phyloP scores from a whole-genome alignment of 2,329 filamentous ascomycete genomes.

The Alternaria atra region DNA sequence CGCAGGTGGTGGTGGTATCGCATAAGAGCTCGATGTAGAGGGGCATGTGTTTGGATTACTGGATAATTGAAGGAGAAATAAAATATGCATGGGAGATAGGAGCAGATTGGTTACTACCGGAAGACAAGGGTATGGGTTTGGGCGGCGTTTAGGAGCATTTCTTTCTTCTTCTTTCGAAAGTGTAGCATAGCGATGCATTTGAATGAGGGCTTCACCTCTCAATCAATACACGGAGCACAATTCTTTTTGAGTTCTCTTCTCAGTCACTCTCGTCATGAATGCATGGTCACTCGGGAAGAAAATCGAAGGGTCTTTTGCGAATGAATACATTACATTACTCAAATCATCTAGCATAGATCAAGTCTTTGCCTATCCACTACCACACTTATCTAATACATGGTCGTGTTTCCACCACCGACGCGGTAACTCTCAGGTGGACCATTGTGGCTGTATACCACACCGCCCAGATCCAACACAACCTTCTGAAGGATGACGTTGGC shows the following conservation, averaged over 20 bases:
- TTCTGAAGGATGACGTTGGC: slow-evolving; percentile 53
- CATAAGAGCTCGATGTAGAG: neutral
- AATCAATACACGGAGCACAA: neutral
- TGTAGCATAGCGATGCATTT: neutral
- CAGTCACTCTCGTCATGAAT: neutral
- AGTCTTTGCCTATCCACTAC: neutral
- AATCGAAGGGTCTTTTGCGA: neutral
- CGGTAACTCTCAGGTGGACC: slow-evolving; percentile 52
- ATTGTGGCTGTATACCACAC: slow-evolving; percentile 45
- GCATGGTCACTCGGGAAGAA: too few relatives aligned
- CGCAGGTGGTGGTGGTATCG: slow-evolving; percentile 18
- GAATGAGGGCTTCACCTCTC: neutral
- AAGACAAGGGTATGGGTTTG: neutral
- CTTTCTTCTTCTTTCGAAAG: neutral
- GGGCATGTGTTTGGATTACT: neutral
- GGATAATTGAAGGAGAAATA: neutral
- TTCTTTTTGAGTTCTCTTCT: neutral
- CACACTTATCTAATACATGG: slow-evolving; percentile 2
- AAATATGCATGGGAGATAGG: neutral
- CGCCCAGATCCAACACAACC: slow-evolving; percentile 49
- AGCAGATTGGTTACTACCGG: neutral
- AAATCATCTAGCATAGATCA: neutral
- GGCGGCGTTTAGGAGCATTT: neutral
- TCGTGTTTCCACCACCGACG: slow-evolving; percentile 29
- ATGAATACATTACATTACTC: neutral